Percentiles rank a stretch among this genome's conserved stretches.
Evolutionary conservation across 2,329 filamentous ascomycete genomes (phyloP).

Genomic region (Pseudogymnoascus sp.): DNA sequence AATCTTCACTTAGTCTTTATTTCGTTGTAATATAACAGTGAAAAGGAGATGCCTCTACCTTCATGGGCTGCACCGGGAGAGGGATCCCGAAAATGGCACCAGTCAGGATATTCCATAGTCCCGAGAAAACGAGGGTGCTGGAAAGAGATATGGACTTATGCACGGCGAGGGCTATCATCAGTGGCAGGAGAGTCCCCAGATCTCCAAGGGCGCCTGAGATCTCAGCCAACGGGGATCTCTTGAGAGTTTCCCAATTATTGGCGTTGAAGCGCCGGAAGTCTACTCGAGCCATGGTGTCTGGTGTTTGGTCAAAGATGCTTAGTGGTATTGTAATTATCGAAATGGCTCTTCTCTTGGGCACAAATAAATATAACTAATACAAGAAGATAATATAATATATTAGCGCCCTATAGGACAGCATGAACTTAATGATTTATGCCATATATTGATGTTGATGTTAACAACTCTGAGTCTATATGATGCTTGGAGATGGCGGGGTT

Average conservation of each 20-base stretch:
- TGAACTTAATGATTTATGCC: background rate
- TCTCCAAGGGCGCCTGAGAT: conserved; percentile 86
- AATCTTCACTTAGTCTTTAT: conserved; percentile 33
- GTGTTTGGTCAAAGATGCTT: background rate
- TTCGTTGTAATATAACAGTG: background rate
- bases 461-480: background rate
- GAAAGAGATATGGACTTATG: conserved; percentile 73
- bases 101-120: conserved; percentile 76
- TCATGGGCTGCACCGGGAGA: conserved; percentile 84
- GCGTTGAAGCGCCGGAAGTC: conserved; percentile 22
- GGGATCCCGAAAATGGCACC: conserved; percentile 81
- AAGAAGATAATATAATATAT: background rate
- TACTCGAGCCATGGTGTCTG: conserved; percentile 18
- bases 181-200: conserved; percentile 78
- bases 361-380: background rate
- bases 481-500: background rate
- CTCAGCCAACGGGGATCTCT: conserved; percentile 56
- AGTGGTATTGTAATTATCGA: background rate
- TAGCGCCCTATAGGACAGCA: background rate
- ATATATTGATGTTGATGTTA: background rate
- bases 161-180: conserved; percentile 77
- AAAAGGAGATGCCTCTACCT: conserved; percentile 34
- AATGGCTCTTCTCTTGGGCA: background rate
- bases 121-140: conserved; percentile 80
- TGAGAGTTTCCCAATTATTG: conserved; percentile 51